A percentile compares a stretch with the other conserved stretches of the same genome.
Conservation (phyloP, 1,284 basidiomycete genomes). For the Volvariella surrecta region DNA sequence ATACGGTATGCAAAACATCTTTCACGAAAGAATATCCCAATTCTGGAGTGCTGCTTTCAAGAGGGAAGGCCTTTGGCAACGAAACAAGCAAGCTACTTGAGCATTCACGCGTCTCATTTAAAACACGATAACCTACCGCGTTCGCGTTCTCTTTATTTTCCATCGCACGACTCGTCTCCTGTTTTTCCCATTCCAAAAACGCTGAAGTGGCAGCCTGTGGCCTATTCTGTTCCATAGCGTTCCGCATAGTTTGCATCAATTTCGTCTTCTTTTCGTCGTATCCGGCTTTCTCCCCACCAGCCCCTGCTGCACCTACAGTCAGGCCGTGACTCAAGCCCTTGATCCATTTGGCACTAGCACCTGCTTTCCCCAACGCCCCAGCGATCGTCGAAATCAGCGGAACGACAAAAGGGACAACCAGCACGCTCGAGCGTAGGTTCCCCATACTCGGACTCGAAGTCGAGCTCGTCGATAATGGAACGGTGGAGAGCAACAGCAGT, state of each 20-base stretch:
- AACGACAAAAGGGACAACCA: conserved; percentile 47
- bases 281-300: not conserved
- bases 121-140: no score
- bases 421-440: conserved; percentile 35
- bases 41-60: conserved; percentile 13
- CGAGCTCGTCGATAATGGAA: conserved; percentile 6
- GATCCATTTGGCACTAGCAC: conserved; percentile 44
- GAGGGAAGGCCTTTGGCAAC: conserved; percentile 1
- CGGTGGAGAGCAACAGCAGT: conserved; percentile 44
- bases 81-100: no score
- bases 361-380: conserved; percentile 46
- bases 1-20: conserved; percentile 37
- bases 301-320: not conserved
- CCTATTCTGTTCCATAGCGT: conserved; percentile 19
- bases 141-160: no score
- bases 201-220: conserved; percentile 32
- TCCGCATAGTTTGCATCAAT: conserved; percentile 13
- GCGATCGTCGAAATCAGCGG: conserved; percentile 50
- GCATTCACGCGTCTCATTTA: no score
- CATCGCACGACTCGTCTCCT: no score
- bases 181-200: conserved; percentile 39
- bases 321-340: conserved; percentile 11
- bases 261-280: conserved; percentile 5
- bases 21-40: conserved; percentile 49
- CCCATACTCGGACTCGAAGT: conserved; percentile 11